Evolutionary conservation across 805 yeast species (phyloP).

Genomic region (Wickerhamomyces sydowiorum): DNA sequence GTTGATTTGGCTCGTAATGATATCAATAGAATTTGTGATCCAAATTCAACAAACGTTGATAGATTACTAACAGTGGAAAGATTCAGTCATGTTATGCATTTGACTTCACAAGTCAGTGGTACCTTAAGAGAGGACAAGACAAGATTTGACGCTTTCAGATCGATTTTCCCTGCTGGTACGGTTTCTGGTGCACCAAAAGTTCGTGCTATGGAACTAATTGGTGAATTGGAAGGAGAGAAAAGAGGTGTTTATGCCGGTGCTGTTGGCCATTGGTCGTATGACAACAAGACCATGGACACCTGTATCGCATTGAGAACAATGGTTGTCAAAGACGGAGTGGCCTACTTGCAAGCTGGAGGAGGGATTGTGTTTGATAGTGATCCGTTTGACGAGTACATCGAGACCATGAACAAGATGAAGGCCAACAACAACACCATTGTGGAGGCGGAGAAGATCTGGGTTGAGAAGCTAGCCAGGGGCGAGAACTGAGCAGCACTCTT

Average conservation of each 20-base stretch:
- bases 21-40: conserved; percentile 90
- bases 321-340: conserved; percentile 87
- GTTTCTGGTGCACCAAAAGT: conserved; percentile 99
- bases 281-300: conserved; percentile 92
- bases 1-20: conserved; percentile 97
- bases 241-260: conserved; percentile 99
- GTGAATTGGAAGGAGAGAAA: conserved; percentile 84
- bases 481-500: conserved; percentile 1
- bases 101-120: conserved; percentile 93
- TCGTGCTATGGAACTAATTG: conserved; percentile 91
- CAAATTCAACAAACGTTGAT: conserved; percentile 79
- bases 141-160: conserved; percentile 94
- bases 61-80: conserved; percentile 84
- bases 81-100: conserved; percentile 95
- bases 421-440: conserved; percentile 86
- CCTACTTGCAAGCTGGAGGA: conserved; percentile 97
- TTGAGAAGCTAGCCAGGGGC: conserved; percentile 31
- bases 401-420: conserved; percentile 95
- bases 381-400: conserved; percentile 91
- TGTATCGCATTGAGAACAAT: conserved; percentile 97
- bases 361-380: conserved; percentile 96
- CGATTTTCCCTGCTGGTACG: conserved; percentile 98
- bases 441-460: conserved; percentile 86
- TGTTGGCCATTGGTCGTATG: conserved; percentile 97
- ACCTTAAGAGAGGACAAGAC: conserved; percentile 77